Evolutionary conservation across 2,329 filamentous ascomycete genomes (phyloP).

Genomic region (Pleoardoris graminearum): DNA sequence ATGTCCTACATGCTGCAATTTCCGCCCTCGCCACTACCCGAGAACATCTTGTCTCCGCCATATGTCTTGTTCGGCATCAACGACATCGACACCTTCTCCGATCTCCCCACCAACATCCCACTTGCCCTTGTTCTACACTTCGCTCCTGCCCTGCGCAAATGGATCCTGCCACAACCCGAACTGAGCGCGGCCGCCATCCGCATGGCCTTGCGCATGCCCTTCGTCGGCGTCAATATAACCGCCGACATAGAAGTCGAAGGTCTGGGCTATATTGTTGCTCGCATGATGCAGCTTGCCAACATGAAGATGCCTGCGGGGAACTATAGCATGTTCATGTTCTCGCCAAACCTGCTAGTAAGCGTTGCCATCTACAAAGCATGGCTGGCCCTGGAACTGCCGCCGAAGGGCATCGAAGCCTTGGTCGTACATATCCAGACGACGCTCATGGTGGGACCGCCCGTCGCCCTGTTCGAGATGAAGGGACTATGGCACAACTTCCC

Average conservation of each 20-base stretch:
- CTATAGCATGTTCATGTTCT: conserved; percentile 8
- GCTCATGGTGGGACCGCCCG: conserved; percentile 16
- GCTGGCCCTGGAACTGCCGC: conserved; percentile 23
- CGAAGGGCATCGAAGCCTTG: conserved; percentile 17
- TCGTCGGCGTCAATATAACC: conserved; percentile 28
- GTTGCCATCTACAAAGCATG: conserved; percentile 26
- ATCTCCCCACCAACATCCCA: conserved; percentile 25
- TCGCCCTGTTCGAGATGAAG: conserved; percentile 18
- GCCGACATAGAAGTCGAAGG: conserved; percentile 15
- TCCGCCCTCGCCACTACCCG: conserved; percentile 16
- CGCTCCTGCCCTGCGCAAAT: conserved; percentile 22
- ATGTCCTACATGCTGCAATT: conserved; percentile 35
- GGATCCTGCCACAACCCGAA: conserved; percentile 19
- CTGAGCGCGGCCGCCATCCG: neutral
- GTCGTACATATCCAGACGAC: conserved; percentile 18
- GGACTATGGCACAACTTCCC: conserved; percentile 23
- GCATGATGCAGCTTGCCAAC: conserved; percentile 25
- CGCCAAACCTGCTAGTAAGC: conserved; percentile 12
- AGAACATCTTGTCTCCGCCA: conserved; percentile 17
- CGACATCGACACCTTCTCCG: conserved; percentile 12
- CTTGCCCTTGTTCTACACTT: conserved; percentile 26
- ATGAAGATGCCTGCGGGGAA: neutral
- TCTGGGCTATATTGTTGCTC: conserved; percentile 22
- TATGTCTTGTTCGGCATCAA: conserved; percentile 29
- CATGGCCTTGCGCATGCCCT: conserved; percentile 11